A percentile compares a stretch with the other conserved stretches of the same genome.
phyloP scores from a whole-genome alignment of 2,329 filamentous ascomycete species.

The Botrytis porri region DNA sequence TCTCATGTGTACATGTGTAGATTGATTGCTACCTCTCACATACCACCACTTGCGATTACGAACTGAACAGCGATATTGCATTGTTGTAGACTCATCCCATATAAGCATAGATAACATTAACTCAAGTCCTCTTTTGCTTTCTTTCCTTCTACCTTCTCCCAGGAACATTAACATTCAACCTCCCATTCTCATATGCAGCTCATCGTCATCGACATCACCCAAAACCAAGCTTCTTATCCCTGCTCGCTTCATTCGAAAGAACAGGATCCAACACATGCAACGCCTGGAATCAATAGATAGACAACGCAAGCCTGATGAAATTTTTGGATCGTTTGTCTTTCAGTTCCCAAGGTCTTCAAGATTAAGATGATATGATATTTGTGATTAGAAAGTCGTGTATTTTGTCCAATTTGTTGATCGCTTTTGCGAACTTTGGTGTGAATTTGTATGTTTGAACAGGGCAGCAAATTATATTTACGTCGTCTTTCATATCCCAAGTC shows the following conservation, averaged over 20 bases:
- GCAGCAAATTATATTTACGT: neutral
- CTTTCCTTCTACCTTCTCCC: neutral
- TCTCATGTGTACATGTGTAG: neutral
- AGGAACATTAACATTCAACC: neutral
- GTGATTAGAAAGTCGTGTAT: neutral
- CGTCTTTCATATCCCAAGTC: neutral
- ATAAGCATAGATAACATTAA: neutral
- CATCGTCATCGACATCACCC: neutral
- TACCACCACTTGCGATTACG: neutral
- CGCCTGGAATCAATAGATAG: neutral
- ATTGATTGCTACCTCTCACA: neutral
- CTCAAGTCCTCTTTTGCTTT: neutral
- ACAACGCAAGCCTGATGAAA: neutral
- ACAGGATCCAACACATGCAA: neutral
- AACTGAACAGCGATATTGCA: neutral
- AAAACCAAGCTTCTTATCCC: conserved; percentile 11
- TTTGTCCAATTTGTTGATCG: neutral
- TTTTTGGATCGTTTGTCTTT: neutral
- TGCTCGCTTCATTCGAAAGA: neutral
- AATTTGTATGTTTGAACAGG: neutral
- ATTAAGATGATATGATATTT: neutral
- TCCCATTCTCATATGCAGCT: neutral
- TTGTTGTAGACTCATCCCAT: neutral
- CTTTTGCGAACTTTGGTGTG: neutral
- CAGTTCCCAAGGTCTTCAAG: neutral